Conservation (phyloP, 495 filamentous ascomycete species). For the Symbiotaphrina buchneri region DNA sequence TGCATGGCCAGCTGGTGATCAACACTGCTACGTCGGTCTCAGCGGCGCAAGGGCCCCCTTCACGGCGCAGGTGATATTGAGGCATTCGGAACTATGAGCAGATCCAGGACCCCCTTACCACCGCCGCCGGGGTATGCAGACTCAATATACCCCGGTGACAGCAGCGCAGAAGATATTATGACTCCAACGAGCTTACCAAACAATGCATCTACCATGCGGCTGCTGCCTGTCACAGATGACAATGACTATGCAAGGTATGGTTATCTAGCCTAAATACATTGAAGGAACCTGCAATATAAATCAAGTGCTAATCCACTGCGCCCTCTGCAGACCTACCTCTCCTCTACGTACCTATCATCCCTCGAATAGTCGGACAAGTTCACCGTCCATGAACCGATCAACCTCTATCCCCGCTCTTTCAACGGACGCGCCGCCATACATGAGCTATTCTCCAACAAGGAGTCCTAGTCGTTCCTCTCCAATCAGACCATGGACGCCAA, state of each 20-base stretch:
- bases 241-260: slow-evolving; percentile 23
- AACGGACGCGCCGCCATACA: slow-evolving; percentile 22
- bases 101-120: too few species aligned
- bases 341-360: slow-evolving; percentile 23
- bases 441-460: slow-evolving; percentile 6
- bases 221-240: slow-evolving; percentile 31
- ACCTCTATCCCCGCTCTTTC: slow-evolving; percentile 32
- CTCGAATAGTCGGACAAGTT: too few species aligned
- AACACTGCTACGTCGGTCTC: too few species aligned
- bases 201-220: slow-evolving; percentile 33
- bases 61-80: too few species aligned
- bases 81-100: too few species aligned
- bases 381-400: slow-evolving; percentile 29
- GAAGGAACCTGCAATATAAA: slow-evolving; percentile 16
- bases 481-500: slow-evolving; percentile 51
- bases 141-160: slow-evolving; percentile 1
- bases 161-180: slow-evolving; percentile 6
- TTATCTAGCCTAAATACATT: slow-evolving; percentile 12
- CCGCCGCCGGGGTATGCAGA: slow-evolving; percentile 4
- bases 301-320: slow-evolving; percentile 11
- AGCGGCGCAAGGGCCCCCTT: too few species aligned
- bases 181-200: slow-evolving; percentile 12
- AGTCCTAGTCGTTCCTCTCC: slow-evolving; percentile 30
- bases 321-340: too few species aligned
- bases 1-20: too few species aligned